Evolutionary conservation across 371 early-diverging fungal genomes (phyloP), one percentile per base, ranked within the genome.

Genomic region (Synchytrium microbalum): DNA sequence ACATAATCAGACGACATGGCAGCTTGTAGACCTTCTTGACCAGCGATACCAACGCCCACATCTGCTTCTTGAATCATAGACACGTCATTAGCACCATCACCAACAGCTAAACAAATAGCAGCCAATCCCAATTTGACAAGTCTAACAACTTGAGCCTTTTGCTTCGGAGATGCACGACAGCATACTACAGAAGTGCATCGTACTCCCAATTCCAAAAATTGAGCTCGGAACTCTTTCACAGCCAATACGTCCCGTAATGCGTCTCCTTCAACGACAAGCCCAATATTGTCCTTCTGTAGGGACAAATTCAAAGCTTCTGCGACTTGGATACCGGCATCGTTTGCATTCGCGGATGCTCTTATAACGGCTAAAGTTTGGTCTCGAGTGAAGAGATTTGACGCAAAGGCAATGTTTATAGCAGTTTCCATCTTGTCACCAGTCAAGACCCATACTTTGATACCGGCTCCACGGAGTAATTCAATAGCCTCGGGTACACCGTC

Each of bases 391-490:
- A 97, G 71, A 55, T 88, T 87, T 60, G 89, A 88, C 0, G 92
- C 86, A 74, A 94, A 95, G 0, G 95, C 96, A 71, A 97, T 93
- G 73, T 92, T 93, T 77, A 95, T 93, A n/a, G 99, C 99, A 0
- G 99, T 99, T 75, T 99, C 99, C 75, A 95, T 75, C 77, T 99
- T 99, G 76, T 99, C 99, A 54, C 99, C 99, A 10, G 99, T 99
- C 61, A 99, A 74, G 31, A 99, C 98, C 99, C 99, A 99, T 28
- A 97, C 86, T 66, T 88, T 89, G 51, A 99, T 93, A 23, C 96
- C 96, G 0, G 97, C 96, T 14, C 80, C 80, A 0, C 93, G 85
- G 30, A 96, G 80, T 57, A 82, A 79, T 58, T 84, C 86, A 63
- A 99, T 92, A 0, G 98, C 91, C 65, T 92, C 88, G n/a, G 92